phyloP scores from a whole-genome alignment of 2,329 filamentous ascomycete species.

The Alternaria arborescens region DNA sequence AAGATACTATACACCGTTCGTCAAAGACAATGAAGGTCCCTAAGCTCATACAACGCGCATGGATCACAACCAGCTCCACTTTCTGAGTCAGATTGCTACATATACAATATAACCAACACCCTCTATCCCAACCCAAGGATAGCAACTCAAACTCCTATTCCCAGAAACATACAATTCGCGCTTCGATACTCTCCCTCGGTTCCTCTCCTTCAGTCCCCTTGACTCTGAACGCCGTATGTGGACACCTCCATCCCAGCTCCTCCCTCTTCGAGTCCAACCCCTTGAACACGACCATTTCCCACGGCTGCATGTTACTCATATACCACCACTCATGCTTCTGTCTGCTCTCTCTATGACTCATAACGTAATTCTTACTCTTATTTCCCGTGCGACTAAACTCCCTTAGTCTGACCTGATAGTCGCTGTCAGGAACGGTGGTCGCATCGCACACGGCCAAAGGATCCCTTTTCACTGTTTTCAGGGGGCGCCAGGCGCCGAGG shows the following conservation, averaged over 20 bases:
- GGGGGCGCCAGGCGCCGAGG: slow-evolving; percentile 43
- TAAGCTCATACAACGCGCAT: neutral
- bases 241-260: slow-evolving; percentile 32
- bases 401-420: slow-evolving; percentile 28
- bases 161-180: slow-evolving; percentile 33
- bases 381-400: slow-evolving; percentile 28
- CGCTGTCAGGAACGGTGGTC: slow-evolving; percentile 23
- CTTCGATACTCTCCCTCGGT: slow-evolving; percentile 40
- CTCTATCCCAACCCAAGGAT: neutral
- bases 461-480: slow-evolving; percentile 31
- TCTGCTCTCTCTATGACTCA: slow-evolving; percentile 20
- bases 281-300: slow-evolving; percentile 39
- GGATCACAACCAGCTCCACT: neutral
- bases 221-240: slow-evolving; percentile 37
- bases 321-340: slow-evolving; percentile 40
- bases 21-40: neutral
- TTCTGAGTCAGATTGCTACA: neutral
- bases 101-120: neutral
- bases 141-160: neutral
- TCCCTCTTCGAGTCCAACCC: slow-evolving; percentile 33
- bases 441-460: slow-evolving; percentile 39
- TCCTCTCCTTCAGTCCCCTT: slow-evolving; percentile 19
- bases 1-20: neutral
- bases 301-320: slow-evolving; percentile 31
- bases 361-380: slow-evolving; percentile 28